A percentile compares a stretch with the other conserved stretches of the same genome.
phyloP scores from a whole-genome alignment of 169 alveolate species.

The Cryptosporidium tyzzeri region DNA sequence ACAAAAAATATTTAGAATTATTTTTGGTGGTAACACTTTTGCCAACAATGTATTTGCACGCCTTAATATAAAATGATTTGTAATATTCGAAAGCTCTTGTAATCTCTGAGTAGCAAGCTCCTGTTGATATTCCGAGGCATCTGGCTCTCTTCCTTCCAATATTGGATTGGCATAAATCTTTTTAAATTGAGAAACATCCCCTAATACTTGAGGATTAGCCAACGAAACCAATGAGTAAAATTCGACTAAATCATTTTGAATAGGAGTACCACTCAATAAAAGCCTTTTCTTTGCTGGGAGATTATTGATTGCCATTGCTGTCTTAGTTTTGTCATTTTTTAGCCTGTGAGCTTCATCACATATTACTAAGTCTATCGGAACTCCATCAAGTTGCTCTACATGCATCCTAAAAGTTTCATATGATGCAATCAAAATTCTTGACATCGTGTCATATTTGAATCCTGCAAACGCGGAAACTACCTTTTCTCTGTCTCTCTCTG shows the following conservation, averaged over 20 bases:
- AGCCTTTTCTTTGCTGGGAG: constrained; percentile 91
- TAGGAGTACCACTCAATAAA: constrained; percentile 91
- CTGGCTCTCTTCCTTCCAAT: constrained; percentile 90
- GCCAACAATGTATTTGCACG: constrained; percentile 90
- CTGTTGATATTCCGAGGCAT: constrained; percentile 89
- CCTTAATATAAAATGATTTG: constrained; percentile 90
- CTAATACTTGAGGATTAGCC: constrained; percentile 90
- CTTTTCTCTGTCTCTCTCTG: constrained; percentile 89
- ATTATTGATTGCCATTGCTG: constrained; percentile 88
- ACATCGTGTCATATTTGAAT: constrained; percentile 85
- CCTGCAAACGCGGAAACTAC: constrained; percentile 90
- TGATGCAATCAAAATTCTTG: constrained; percentile 89
- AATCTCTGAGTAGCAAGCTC: constrained; percentile 87
- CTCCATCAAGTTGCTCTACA: constrained; percentile 86
- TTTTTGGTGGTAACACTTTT: constrained; percentile 91
- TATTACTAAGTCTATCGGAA: constrained; percentile 92
- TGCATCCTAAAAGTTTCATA: constrained; percentile 93
- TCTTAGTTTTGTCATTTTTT: constrained; percentile 92
- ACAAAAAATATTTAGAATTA: constrained; percentile 88
- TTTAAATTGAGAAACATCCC: constrained; percentile 84
- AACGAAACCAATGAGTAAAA: constrained; percentile 89
- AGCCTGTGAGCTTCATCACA: constrained; percentile 97
- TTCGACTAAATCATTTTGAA: constrained; percentile 90
- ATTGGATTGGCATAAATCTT: constrained; percentile 88
- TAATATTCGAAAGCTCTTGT: constrained; percentile 88